Conservation (phyloP, 495 filamentous ascomycete species). For the Aspergillus panamensis region DNA sequence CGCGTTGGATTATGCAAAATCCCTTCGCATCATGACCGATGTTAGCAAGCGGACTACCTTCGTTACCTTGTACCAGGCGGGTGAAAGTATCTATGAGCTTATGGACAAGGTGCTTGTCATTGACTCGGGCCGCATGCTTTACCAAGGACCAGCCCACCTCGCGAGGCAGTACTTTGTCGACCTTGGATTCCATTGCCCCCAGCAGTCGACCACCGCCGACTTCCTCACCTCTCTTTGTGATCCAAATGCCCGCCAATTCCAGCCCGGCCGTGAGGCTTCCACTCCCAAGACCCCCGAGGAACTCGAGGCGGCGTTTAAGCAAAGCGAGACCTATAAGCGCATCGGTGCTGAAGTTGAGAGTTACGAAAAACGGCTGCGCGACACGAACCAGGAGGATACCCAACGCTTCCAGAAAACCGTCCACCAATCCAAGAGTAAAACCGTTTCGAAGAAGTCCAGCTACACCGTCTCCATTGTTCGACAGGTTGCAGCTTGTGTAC, state of each 20-base stretch:
- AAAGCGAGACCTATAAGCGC: conserved; percentile 49
- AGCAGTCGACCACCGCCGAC: conserved; percentile 68
- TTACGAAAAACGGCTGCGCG: conserved; percentile 59
- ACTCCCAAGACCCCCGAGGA: conserved; percentile 61
- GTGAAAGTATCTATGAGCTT: conserved; percentile 76
- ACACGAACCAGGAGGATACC: conserved; percentile 61
- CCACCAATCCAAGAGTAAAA: conserved; percentile 61
- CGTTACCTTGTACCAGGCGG: conserved; percentile 80
- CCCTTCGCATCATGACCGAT: conserved; percentile 77
- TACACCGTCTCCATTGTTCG: conserved; percentile 68
- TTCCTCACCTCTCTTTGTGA: conserved; percentile 77
- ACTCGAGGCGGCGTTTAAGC: conserved; percentile 57
- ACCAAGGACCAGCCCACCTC: conserved; percentile 57
- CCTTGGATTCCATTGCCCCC: conserved; percentile 64
- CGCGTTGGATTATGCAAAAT: conserved; percentile 75
- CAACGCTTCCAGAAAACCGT: conserved; percentile 67
- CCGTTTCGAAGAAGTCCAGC: conserved; percentile 62
- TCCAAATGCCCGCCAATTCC: conserved; percentile 62
- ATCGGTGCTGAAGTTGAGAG: conserved; percentile 52
- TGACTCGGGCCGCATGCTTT: conserved; percentile 62
- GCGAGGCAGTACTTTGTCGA: conserved; percentile 67
- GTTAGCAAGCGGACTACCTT: conserved; percentile 76
- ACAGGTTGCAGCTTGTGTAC: conserved; percentile 67
- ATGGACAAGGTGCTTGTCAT: conserved; percentile 76
- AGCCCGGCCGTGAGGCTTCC: conserved; percentile 59